A percentile compares a stretch with the other conserved stretches of the same genome.
phyloP scores from a whole-genome alignment of 176 grass and related monocot species.

The Luzula sylvatica region DNA sequence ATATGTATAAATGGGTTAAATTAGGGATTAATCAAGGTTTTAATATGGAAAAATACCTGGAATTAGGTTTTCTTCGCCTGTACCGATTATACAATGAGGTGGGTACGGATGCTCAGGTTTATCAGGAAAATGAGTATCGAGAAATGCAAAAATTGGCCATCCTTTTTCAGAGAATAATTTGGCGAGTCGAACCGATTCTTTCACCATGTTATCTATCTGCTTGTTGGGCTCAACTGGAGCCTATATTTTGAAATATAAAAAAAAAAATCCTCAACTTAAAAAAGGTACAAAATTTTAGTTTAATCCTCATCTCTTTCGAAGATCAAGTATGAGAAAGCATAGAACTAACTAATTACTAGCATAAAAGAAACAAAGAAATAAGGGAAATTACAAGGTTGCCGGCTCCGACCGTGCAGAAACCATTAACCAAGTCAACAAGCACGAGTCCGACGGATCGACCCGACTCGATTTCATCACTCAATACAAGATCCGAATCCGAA shows the following conservation, averaged over 20 bases:
- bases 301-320: too few species aligned
- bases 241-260: constrained; percentile 24
- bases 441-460: constrained; percentile 59
- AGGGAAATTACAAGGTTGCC: constrained; percentile 46
- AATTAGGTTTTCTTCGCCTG: constrained; percentile 84
- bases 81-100: constrained; percentile 80
- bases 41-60: constrained; percentile 64
- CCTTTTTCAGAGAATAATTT: constrained; percentile 62
- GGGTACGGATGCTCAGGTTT: constrained; percentile 79
- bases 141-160: constrained; percentile 71
- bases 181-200: constrained; percentile 54
- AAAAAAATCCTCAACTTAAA: too few species aligned
- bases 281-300: too few species aligned
- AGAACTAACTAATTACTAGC: neutral
- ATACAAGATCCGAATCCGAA: constrained; percentile 26
- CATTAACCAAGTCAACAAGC: constrained; percentile 71
- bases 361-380: neutral
- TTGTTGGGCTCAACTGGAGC: constrained; percentile 69
- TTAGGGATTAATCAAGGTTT: too few species aligned
- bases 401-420: constrained; percentile 96
- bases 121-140: constrained; percentile 64
- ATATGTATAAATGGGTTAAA: neutral
- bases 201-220: constrained; percentile 75
- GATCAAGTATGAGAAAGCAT: neutral
- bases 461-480: constrained; percentile 13